Percentiles rank a stretch among this genome's conserved stretches.
Conservation (phyloP, 176 grass and related monocot genomes). For the Rhynchospora breviuscula region DNA sequence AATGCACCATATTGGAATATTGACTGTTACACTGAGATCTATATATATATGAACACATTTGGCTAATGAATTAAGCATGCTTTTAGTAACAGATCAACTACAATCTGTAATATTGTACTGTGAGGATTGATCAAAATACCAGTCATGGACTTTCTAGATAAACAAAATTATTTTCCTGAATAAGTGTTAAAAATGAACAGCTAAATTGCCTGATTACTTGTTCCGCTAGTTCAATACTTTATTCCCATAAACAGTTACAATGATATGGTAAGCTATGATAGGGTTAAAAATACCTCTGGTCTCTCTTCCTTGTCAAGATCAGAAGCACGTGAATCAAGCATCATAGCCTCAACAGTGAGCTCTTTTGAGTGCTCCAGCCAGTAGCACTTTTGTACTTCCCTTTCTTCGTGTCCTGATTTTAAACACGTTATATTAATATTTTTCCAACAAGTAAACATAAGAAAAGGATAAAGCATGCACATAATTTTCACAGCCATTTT, state of each 20-base stretch:
- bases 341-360: constrained; percentile 98
- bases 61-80: background rate
- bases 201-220: background rate
- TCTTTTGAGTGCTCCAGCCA: constrained; percentile 93
- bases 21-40: background rate
- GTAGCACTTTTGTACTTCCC: constrained; percentile 78
- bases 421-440: background rate
- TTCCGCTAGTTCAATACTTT: background rate
- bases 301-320: constrained; percentile 94
- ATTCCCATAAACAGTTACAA: background rate
- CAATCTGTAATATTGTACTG: background rate
- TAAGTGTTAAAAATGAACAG: background rate
- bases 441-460: background rate
- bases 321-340: constrained; percentile 86
- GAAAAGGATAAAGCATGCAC: background rate
- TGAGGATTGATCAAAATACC: background rate
- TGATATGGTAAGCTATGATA: background rate
- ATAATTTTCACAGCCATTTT: background rate
- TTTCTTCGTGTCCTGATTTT: constrained; percentile 40
- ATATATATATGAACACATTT: background rate
- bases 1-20: background rate
- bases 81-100: background rate
- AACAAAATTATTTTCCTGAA: background rate
- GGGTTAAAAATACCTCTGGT: constrained; percentile 55
- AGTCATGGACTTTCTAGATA: background rate